Base-by-base conservation (phyloP, 345 rosid species). In the Aegle marmelos region DNA sequence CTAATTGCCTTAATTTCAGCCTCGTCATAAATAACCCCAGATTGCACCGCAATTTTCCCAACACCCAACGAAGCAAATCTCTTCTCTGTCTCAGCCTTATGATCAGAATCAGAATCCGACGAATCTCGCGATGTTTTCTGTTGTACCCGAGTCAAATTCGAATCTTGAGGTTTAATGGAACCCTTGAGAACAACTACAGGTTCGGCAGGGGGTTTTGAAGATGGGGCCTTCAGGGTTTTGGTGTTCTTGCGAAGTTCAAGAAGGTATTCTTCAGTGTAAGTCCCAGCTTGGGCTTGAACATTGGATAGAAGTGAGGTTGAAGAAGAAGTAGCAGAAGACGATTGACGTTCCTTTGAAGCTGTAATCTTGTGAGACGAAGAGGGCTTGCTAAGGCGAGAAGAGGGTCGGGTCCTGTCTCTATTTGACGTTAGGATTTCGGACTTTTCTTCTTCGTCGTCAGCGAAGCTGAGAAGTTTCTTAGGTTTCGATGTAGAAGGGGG, bases 191-290 rank as follows among this genome's bases (percentile, higher is more conserved):
- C 77, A 77, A 90, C 79, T 83, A 72, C 88, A 45, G 92, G 94
- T 74, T 88, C 93, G 86, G 79, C 22, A 70, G 68, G 50, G 80
- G 89, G 85, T 59, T 87, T 89, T 39, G 89, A 86, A 33, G 86
- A 80, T 22, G 89, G 80, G 65, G 80, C 79, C 0, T 90, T 90
- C n/a, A 93, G 89, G 72, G 90, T 89, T 65, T 89, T 88, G 19
- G 93, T 91, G 78, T 91, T 91, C 87, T 85, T 93, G n/a, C 89
- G 95, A 56, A 95, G 98, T 89, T 95, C 96, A 28, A 90, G 97
- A 21, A 95, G 86, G 19, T 93, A 91, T 82, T 95, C 99, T 82
- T 87, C 91, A 22, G 99, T 91, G 81, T 95, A 95, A 80, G 90
- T 83, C 2, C 99, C 98, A 4, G 96, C 96, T 76, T 91, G 98